These are phyloP conservation scores for Alectoria sarmentosa DNA, from an alignment of 495 filamentous ascomycete species.

Conservation along the genomic window DNA sequence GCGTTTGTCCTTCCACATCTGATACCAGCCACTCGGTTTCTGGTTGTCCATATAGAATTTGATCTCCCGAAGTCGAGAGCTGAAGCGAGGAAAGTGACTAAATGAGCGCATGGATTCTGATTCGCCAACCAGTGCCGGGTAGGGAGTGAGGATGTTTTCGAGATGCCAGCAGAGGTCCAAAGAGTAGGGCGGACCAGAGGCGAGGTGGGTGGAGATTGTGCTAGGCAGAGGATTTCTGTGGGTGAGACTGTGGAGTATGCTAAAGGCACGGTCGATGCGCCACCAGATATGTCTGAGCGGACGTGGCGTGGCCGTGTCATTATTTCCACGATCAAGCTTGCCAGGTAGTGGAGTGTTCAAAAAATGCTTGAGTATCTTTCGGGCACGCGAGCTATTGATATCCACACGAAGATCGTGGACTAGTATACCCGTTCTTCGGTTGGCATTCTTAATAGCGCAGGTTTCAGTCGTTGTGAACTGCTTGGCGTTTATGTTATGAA, in stretches of 20 bases:
- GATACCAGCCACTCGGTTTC: conserved; percentile 10
- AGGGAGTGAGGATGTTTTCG: not conserved
- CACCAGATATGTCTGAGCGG: not conserved
- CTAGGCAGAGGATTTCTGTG: not conserved
- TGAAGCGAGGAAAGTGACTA: conserved; percentile 13
- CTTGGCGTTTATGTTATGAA: conserved; percentile 2
- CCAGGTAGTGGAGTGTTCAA: conserved; percentile 1
- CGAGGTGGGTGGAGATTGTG: not conserved
- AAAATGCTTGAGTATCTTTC: conserved; percentile 3
- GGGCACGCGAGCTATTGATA: not conserved
- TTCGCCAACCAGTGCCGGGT: conserved; percentile 2
- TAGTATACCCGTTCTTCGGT: not conserved
- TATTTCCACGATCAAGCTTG: not conserved
- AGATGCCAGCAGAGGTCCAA: conserved; percentile 7
- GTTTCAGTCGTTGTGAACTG: not conserved
- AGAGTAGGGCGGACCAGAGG: conserved; percentile 2
- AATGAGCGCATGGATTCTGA: conserved; percentile 5
- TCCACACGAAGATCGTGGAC: conserved; percentile 3
- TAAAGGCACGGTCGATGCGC: not conserved
- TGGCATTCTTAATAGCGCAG: not conserved
- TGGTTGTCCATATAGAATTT: conserved; percentile 19
- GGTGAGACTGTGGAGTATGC: not conserved
- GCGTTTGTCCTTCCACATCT: conserved; percentile 20
- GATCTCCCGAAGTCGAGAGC: conserved; percentile 13
- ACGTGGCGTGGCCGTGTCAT: not conserved